A percentile compares a stretch with the other conserved stretches of the same genome.
Conservation (phyloP, 148 eudicot species). For the Pouteria glomerata region DNA sequence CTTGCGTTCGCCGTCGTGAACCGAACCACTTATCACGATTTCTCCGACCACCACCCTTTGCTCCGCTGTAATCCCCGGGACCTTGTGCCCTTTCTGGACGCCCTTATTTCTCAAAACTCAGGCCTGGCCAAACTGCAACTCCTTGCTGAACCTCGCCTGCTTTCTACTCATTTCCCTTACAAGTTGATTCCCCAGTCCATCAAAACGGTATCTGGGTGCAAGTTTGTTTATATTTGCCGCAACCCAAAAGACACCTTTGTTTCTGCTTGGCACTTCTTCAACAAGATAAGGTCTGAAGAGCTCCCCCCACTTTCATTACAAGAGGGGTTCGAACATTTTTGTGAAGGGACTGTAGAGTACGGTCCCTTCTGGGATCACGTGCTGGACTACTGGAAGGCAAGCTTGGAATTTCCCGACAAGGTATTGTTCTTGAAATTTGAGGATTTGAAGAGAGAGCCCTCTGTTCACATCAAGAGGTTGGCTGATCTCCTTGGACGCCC, state of each 20-base stretch:
- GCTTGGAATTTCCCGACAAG: slow-evolving; percentile 1
- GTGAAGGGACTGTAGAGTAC: slow-evolving; percentile 5
- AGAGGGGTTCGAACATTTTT: slow-evolving; percentile 17
- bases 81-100: slow-evolving; percentile 8
- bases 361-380: slow-evolving; percentile 34
- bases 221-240: slow-evolving; percentile 8
- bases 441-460: slow-evolving; percentile 2
- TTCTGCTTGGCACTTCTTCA: slow-evolving; percentile 7
- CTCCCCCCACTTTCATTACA: background rate
- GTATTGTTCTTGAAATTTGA: slow-evolving; percentile 18
- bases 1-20: slow-evolving; percentile 23
- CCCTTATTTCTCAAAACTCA: background rate
- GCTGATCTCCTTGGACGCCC: slow-evolving; percentile 19
- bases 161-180: slow-evolving; percentile 13
- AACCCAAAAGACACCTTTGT: slow-evolving; percentile 17
- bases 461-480: slow-evolving; percentile 5
- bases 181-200: slow-evolving; percentile 11
- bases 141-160: slow-evolving; percentile 1
- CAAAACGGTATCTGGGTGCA: background rate
- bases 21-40: slow-evolving; percentile 3
- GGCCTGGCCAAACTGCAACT: no score
- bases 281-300: background rate
- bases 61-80: slow-evolving; percentile 6
- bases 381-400: slow-evolving; percentile 14
- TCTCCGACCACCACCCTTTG: slow-evolving; percentile 13